Conservation (phyloP, 352 stramenopile genomes). For the Phytophthora cryptogea region DNA sequence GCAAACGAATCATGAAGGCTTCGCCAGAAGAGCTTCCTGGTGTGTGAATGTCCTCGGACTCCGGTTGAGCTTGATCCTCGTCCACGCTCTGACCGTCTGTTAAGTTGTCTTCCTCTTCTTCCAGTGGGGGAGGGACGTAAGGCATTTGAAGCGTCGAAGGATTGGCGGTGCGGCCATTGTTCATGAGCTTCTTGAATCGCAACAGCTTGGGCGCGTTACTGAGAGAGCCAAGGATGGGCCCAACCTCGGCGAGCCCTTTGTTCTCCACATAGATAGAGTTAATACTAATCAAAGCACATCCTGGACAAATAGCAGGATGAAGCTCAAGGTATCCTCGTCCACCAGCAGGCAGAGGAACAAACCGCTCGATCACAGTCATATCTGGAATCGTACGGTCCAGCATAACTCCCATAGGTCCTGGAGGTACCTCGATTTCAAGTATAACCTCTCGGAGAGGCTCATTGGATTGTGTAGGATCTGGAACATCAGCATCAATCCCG, state of each 20-base stretch:
- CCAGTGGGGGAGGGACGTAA: constrained; percentile 66
- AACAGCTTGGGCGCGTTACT: constrained; percentile 61
- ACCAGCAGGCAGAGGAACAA: constrained; percentile 70
- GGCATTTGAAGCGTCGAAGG: constrained; percentile 70
- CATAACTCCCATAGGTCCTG: constrained; percentile 83
- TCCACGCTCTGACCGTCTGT: constrained; percentile 27
- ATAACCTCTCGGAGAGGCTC: constrained; percentile 77
- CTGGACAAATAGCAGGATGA: constrained; percentile 79
- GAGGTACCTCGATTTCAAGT: constrained; percentile 78
- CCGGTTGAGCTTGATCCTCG: constrained; percentile 19
- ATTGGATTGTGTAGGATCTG: constrained; percentile 34
- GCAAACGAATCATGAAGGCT: constrained; percentile 52
- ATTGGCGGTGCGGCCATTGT: constrained; percentile 68
- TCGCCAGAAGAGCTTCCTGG: constrained; percentile 26
- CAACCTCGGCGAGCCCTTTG: constrained; percentile 70
- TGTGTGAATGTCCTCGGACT: constrained; percentile 28
- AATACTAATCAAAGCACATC: constrained; percentile 77
- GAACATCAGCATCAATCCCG: constrained; percentile 3
- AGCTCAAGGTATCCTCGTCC: constrained; percentile 78
- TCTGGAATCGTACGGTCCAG: constrained; percentile 77
- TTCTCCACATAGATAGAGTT: constrained; percentile 81
- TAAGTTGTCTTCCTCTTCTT: constrained; percentile 35
- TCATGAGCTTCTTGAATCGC: constrained; percentile 89
- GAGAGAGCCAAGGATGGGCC: constrained; percentile 66
- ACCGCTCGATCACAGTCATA: constrained; percentile 83